A percentile compares a stretch with the other conserved stretches of the same genome.
phyloP scores from a whole-genome alignment of 768 basidiomycete genomes.

The Aureoboletus auriporus region DNA sequence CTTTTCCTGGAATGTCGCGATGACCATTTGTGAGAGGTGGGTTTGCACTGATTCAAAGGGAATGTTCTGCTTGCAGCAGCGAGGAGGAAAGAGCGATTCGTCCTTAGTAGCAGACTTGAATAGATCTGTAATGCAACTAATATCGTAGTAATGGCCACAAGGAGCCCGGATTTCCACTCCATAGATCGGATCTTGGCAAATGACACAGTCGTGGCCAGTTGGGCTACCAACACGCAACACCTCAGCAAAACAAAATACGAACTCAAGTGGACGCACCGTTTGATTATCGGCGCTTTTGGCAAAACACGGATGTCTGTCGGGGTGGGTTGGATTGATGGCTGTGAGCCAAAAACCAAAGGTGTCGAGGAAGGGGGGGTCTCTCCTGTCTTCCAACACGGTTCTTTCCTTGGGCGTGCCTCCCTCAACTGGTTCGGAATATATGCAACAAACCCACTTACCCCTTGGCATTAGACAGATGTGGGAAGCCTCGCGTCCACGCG shows the following conservation, averaged over 20 bases:
- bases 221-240: constrained; percentile 19
- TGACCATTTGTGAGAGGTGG: constrained; percentile 20
- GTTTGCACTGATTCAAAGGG: constrained; percentile 20
- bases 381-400: not conserved
- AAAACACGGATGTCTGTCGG: not conserved
- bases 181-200: constrained; percentile 33
- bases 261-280: constrained; percentile 5
- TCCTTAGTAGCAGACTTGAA: constrained; percentile 33
- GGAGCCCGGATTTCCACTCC: constrained; percentile 25
- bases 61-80: constrained; percentile 34
- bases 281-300: not conserved
- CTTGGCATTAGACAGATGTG: not conserved
- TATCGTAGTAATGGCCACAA: constrained; percentile 35
- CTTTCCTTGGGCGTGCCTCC: constrained; percentile 1
- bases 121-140: constrained; percentile 29
- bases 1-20: constrained; percentile 26
- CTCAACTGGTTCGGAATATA: not conserved
- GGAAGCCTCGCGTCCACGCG: no score
- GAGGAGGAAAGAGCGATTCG: constrained; percentile 38
- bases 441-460: not conserved
- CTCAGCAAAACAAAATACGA: constrained; percentile 34
- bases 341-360: not conserved
- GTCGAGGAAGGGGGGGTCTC: not conserved
- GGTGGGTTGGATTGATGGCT: not conserved
- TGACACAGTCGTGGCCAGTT: constrained; percentile 31